phyloP scores from a whole-genome alignment of 495 filamentous ascomycete genomes.

The Penicillium macrosclerotiorum region DNA sequence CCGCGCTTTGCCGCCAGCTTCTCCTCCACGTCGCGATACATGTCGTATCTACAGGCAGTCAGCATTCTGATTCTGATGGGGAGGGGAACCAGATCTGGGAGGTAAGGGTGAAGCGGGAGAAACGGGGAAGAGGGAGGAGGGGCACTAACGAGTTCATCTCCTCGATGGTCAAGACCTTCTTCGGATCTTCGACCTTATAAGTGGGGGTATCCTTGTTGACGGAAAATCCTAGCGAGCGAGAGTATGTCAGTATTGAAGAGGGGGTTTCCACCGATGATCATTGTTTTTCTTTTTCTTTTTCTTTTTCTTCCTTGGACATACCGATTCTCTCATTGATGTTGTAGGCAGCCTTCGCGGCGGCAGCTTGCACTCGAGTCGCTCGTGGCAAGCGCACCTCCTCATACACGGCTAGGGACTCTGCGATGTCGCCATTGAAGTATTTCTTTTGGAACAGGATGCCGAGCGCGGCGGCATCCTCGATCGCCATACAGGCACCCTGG shows the following conservation, averaged over 20 bases:
- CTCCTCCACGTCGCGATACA: constrained; percentile 47
- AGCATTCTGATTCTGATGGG: too few relatives aligned
- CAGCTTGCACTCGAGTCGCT: constrained; percentile 42
- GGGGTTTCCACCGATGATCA: too few relatives aligned
- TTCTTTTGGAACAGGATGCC: constrained; percentile 44
- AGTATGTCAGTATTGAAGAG: constrained; percentile 1
- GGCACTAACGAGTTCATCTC: constrained; percentile 50
- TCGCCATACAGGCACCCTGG: constrained; percentile 51
- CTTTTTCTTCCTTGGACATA: constrained; percentile 21
- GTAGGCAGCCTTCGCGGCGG: constrained; percentile 45
- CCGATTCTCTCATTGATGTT: constrained; percentile 53
- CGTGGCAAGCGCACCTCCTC: constrained; percentile 44
- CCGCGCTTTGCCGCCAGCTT: constrained; percentile 27
- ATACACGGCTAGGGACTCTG: constrained; percentile 38
- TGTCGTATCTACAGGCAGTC: constrained; percentile 40
- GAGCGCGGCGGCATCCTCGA: constrained; percentile 50
- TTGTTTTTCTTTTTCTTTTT: too few relatives aligned
- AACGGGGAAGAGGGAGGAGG: background rate
- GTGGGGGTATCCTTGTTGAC: constrained; percentile 39
- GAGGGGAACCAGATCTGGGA: too few relatives aligned
- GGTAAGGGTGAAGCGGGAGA: too few relatives aligned
- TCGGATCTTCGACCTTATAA: constrained; percentile 48
- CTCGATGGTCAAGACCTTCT: constrained; percentile 50
- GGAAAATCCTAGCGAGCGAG: constrained; percentile 42
- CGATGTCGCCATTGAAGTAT: constrained; percentile 42